Base-by-base conservation (phyloP, 208 protist species). In the Porcisia hertigi region DNA sequence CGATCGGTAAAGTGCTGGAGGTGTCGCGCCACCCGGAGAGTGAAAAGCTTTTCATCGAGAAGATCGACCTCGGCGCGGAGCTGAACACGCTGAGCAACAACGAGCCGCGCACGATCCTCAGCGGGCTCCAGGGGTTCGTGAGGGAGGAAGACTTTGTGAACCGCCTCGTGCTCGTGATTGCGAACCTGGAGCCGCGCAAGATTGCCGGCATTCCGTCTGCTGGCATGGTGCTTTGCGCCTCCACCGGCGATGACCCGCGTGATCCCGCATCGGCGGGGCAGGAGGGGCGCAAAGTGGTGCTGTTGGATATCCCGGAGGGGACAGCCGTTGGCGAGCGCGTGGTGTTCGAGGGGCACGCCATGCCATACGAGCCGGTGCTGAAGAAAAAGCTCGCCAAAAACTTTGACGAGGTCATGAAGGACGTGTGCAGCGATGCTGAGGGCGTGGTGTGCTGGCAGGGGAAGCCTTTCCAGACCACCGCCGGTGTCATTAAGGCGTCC, bases 141-240 rank as follows among this genome's bases (percentile, higher is more conserved):
- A 93, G 78, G 73, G 76, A 83, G 75, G 92, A 97, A 66, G 88
- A 97, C 23, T 89, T 98, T 53, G 43, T 94, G 25, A 89, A 92
- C 76, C 82, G 88, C 47, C 74, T 94, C 14, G 95, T 98, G 64
- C 79, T 98, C 18, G 91, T 98, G 30, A 88, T 98, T 47, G 95
- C 93, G 39, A 98, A 98, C 83, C 84, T 98, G 62, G 96, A 98
- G 85, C 95, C 97, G 23, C 92, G 90, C 53, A 98, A 98, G 84
- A 96, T 98, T 75, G 88, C 75, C 36, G 97, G 96, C 62, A 87
- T 98, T 36, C 76, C 85, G n/a, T 96, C 90, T 30, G 78, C 89
- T 54, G 97, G 94, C 67, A 99, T 99, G 97, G 94, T 99, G 59
- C 80, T 99, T 62, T 98, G 94, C 77, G 94, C 93, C 47, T 97